Percentiles rank a stretch among this genome's conserved stretches.
Evolutionary conservation across 1,284 basidiomycete species (phyloP).

Genomic region (Cutaneotrichosporon mucoides): DNA sequence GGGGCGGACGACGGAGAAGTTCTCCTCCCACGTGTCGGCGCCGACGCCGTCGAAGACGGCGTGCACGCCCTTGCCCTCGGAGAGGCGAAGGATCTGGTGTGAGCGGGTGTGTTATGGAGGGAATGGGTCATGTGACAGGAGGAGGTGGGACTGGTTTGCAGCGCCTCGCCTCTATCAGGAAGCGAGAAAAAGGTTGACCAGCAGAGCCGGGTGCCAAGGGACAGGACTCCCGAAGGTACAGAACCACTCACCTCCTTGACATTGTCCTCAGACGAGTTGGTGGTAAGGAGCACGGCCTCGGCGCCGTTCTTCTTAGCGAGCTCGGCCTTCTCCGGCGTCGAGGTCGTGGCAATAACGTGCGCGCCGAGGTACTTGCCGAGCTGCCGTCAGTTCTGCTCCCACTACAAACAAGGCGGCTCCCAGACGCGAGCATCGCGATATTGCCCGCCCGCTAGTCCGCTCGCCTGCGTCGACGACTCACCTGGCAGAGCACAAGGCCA

Average conservation of each 20-base stretch:
- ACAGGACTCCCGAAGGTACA: slow-evolving; percentile 50
- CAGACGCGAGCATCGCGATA: too few relatives aligned
- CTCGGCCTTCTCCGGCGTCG: slow-evolving; percentile 74
- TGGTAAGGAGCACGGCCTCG: slow-evolving; percentile 80
- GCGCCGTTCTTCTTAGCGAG: slow-evolving; percentile 79
- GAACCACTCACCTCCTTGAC: slow-evolving; percentile 44
- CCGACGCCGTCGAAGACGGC: slow-evolving; percentile 90
- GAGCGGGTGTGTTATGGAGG: too few relatives aligned
- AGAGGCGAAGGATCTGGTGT: slow-evolving; percentile 59
- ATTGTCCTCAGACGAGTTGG: slow-evolving; percentile 53
- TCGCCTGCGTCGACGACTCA: slow-evolving; percentile 21
- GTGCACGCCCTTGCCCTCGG: slow-evolving; percentile 74
- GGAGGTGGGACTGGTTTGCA: too few relatives aligned
- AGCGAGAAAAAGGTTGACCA: slow-evolving; percentile 50
- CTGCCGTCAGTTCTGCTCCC: slow-evolving; percentile 48
- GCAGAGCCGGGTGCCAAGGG: slow-evolving; percentile 32
- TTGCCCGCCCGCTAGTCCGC: too few relatives aligned
- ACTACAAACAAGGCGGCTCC: too few relatives aligned
- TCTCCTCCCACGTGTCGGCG: slow-evolving; percentile 80
- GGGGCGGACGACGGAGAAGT: slow-evolving; percentile 73
- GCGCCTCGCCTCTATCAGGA: too few relatives aligned
- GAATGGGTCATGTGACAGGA: too few relatives aligned
- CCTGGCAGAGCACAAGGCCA: slow-evolving; percentile 55
- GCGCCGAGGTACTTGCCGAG: slow-evolving; percentile 61
- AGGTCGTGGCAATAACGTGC: slow-evolving; percentile 91